These are phyloP conservation scores for Populus pruinosa DNA, from an alignment of 345 rosid genomes.

Conservation along the genomic window DNA sequence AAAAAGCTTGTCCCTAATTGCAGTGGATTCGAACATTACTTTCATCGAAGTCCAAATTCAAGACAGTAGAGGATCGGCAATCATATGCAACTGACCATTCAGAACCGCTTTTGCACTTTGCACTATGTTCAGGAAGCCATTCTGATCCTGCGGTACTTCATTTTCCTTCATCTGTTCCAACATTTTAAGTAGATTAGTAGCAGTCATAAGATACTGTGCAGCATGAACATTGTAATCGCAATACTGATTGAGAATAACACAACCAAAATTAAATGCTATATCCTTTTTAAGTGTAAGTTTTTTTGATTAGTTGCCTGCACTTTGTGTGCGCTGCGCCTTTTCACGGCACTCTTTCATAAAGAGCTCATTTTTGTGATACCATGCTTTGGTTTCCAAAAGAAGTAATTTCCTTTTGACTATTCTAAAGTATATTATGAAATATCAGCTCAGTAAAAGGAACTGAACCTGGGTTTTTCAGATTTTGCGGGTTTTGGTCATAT, in stretches of 20 bases:
- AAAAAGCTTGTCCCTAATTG: conserved; percentile 25
- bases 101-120: conserved; percentile 76
- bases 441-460: background rate
- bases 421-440: background rate
- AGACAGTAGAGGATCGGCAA: conserved; percentile 63
- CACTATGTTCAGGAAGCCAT: conserved; percentile 87
- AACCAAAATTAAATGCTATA: background rate
- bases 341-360: background rate
- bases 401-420: background rate
- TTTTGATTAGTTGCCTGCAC: background rate
- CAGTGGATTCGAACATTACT: conserved; percentile 83
- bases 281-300: background rate
- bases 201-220: background rate
- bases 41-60: conserved; percentile 67
- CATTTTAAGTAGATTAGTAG: background rate
- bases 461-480: background rate
- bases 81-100: conserved; percentile 59
- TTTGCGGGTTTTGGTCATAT: background rate
- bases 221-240: background rate
- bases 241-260: background rate
- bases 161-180: conserved; percentile 1
- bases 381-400: background rate
- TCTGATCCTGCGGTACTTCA: conserved; percentile 89
- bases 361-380: background rate
- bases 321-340: background rate